Evolutionary conservation across 176 grass and related monocot genomes (phyloP).

Genomic region (Hyparrhenia diplandra): DNA sequence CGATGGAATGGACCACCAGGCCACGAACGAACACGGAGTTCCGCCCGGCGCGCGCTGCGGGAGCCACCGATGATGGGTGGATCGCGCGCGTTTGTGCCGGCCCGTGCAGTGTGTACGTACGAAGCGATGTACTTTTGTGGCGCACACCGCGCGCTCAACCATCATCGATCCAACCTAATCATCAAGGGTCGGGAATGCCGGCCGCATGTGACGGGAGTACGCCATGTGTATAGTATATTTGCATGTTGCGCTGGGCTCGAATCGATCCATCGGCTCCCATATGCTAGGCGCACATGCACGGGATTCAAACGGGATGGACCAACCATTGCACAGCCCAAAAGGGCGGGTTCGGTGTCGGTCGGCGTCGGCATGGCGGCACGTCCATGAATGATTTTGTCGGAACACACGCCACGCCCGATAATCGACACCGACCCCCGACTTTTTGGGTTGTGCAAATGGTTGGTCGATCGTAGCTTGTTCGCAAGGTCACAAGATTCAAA

Average conservation of each 20-base stretch:
- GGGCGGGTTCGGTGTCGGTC: too few species aligned
- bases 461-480: neutral
- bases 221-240: neutral
- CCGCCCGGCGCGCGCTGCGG: neutral
- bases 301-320: too few species aligned
- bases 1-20: neutral
- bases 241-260: neutral
- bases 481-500: neutral
- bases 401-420: neutral
- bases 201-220: neutral
- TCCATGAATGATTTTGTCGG: too few species aligned
- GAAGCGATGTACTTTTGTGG: slow-evolving; percentile 11
- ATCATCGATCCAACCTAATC: neutral
- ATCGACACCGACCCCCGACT: neutral
- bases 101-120: too few species aligned
- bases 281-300: too few species aligned
- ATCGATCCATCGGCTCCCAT: too few species aligned
- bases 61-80: too few species aligned
- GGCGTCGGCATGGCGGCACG: too few species aligned
- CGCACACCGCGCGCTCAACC: neutral
- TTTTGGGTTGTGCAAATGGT: slow-evolving; percentile 12
- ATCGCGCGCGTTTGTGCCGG: too few species aligned
- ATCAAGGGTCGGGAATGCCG: neutral
- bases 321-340: too few species aligned
- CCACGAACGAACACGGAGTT: too few species aligned